Percentiles rank a stretch among this genome's conserved stretches.
Conservation (phyloP, 192 early-diverging fungal species). For the Coemansia sp. region DNA sequence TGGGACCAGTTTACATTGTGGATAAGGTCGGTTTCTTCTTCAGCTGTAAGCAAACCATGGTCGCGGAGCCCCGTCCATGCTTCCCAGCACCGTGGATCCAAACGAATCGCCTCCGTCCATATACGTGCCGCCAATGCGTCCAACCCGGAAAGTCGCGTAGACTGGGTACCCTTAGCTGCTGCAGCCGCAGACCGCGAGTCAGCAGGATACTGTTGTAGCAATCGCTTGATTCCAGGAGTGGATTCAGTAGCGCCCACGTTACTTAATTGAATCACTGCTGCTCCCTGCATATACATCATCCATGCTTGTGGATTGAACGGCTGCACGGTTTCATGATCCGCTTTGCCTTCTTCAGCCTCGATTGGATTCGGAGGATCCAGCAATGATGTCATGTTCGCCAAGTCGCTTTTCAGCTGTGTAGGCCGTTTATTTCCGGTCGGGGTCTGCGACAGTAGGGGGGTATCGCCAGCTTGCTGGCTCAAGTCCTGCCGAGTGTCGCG, state of each 20-base stretch:
- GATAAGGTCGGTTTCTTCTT: slow-evolving; percentile 33
- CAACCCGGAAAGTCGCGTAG: slow-evolving; percentile 24
- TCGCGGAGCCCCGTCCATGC: slow-evolving; percentile 51
- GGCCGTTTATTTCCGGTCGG: slow-evolving; percentile 3
- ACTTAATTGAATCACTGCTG: slow-evolving; percentile 42
- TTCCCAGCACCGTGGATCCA: slow-evolving; percentile 53
- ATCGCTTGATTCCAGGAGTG: slow-evolving; percentile 36
- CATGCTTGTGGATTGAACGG: slow-evolving; percentile 35
- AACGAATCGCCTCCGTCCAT: slow-evolving; percentile 26
- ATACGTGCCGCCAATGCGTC: slow-evolving; percentile 30
- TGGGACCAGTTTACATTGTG: slow-evolving; percentile 27
- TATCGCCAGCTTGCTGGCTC: neutral
- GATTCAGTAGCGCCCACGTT: slow-evolving; percentile 42
- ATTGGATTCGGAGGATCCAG: neutral
- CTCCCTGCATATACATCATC: slow-evolving; percentile 54
- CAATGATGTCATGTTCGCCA: neutral
- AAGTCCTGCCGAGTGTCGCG: slow-evolving; percentile 5
- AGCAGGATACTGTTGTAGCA: slow-evolving; percentile 9
- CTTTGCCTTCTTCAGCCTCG: neutral
- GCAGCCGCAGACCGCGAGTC: no score
- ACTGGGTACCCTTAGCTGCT: no score
- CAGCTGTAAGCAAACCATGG: slow-evolving; percentile 36
- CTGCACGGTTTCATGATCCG: neutral
- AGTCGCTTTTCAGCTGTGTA: neutral
- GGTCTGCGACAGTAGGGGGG: neutral